A percentile compares a stretch with the other conserved stretches of the same genome.
These are phyloP conservation scores for Aspergillus intermedius DNA, from an alignment of 2,329 filamentous ascomycete genomes.

Conservation along the genomic window DNA sequence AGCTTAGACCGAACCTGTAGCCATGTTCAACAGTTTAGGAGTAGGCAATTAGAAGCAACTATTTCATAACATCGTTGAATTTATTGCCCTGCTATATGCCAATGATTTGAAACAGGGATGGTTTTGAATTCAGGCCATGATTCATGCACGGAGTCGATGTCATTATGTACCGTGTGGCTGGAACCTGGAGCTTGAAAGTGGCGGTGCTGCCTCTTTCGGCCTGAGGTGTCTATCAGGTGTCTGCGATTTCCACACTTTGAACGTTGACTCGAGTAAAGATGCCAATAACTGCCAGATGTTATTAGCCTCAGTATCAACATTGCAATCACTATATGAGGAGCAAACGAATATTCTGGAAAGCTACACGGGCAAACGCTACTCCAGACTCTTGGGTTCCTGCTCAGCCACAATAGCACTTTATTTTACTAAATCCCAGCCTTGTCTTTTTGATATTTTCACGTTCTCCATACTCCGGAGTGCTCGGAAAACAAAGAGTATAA, in stretches of 20 bases:
- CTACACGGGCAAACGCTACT: no score
- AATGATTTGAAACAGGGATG: background rate
- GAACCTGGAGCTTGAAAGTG: background rate
- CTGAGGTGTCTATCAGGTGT: background rate
- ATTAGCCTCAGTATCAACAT: no score
- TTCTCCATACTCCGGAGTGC: background rate
- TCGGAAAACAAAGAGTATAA: background rate
- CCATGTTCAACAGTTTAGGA: conserved; percentile 10
- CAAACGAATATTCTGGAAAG: no score
- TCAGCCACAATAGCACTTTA: background rate
- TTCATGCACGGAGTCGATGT: background rate
- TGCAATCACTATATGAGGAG: no score
- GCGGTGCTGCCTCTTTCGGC: background rate
- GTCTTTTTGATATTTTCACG: background rate
- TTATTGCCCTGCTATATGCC: background rate
- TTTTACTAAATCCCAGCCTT: background rate
- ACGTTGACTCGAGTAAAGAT: no score
- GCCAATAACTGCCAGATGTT: no score
- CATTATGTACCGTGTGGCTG: background rate
- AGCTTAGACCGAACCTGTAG: conserved; percentile 16
- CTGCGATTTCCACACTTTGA: no score
- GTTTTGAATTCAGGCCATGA: background rate
- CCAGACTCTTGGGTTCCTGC: background rate
- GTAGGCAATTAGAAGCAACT: conserved; percentile 2
- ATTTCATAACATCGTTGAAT: conserved; percentile 10